A percentile compares a stretch with the other conserved stretches of the same genome.
These are phyloP conservation scores for Dichotomocladium elegans DNA, from an alignment of 371 early-diverging fungal species.

Conservation along the genomic window DNA sequence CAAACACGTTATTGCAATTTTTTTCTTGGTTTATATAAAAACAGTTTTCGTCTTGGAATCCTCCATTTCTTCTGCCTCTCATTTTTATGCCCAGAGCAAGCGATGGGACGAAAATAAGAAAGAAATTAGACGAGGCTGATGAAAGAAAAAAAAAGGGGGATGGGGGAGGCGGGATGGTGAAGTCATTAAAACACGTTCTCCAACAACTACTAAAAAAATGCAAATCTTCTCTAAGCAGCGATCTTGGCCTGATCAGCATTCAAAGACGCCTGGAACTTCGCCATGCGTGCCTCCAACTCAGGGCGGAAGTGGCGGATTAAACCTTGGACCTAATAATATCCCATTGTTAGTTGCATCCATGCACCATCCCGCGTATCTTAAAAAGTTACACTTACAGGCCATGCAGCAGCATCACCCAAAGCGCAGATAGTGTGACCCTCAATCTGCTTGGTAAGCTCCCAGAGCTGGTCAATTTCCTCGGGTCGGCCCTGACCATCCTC, in stretches of 20 bases:
- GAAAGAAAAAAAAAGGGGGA: too few species aligned
- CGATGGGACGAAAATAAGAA: too few species aligned
- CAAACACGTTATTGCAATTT: too few species aligned
- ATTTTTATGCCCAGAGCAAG: too few species aligned
- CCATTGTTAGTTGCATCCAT: too few species aligned
- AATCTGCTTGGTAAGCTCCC: slow-evolving; percentile 91
- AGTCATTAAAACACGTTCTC: too few species aligned
- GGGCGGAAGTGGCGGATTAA: slow-evolving; percentile 94
- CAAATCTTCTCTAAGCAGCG: not conserved
- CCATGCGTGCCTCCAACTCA: slow-evolving; percentile 85
- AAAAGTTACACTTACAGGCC: slow-evolving; percentile 62
- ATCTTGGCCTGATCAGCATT: not conserved
- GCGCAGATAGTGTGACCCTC: slow-evolving; percentile 99
- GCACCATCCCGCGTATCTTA: not conserved
- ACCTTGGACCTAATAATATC: slow-evolving; percentile 56
- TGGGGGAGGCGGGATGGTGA: too few species aligned
- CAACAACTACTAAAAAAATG: too few species aligned
- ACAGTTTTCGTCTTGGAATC: too few species aligned
- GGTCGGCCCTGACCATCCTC: slow-evolving; percentile 82
- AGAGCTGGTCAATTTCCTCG: slow-evolving; percentile 83
- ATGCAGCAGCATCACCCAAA: slow-evolving; percentile 97
- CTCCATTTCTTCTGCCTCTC: too few species aligned
- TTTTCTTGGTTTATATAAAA: too few species aligned
- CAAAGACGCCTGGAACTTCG: slow-evolving; percentile 39
- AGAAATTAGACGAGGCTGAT: too few species aligned